Evolutionary conservation across 352 stramenopile genomes (phyloP), one percentile per base, ranked within the genome.

Genomic region (Pythium rhizo-oryzae): DNA sequence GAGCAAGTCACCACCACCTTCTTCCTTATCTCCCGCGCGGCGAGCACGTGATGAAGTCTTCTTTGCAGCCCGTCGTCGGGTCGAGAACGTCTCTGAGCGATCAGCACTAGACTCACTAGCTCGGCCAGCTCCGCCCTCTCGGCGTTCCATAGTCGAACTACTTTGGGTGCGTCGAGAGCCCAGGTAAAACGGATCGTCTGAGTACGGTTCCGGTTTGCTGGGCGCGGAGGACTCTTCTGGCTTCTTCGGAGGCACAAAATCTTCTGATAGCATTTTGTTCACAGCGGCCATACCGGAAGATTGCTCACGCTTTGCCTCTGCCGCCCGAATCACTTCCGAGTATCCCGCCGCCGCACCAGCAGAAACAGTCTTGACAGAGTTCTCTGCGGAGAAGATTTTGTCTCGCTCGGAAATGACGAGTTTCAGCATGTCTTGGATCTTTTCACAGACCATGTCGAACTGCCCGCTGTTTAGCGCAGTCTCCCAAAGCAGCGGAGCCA

Each of bases 351-450:
- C 73, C 28, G 87, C 87, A 19, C 74, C 76, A 11, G 81, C 87
- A 21, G 77, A 80, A 19, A 92, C 81, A 13, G 59, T 80, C 44
- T 80, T 79, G 21, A 96, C 81, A 11, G 85, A 92, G 41, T 69
- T 85, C 65, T 93, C 80, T 7, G 85, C 86, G 41, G 68, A 80
- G 30, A 96, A 92, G 16, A 77, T 72, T 76, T 94, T 94, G 69
- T 96, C 88, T 24, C 88, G 82, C 41, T 94, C 86, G 18, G 52
- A 76, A 55, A 96, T 94, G 54, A 96, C 87, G 51, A 79, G 75
- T 69, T 96, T 94, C 23, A 96, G 77, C 88, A 96, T 96, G 33
- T 93, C 82, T 63, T 96, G 85, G 67, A 96, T 87, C 60, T 93
- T 93, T 58, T 94, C 86, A 46, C 86, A 94, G 11, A 96, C 85